Conservation (phyloP, 192 early-diverging fungal genomes). For the Coemansia sp. region DNA sequence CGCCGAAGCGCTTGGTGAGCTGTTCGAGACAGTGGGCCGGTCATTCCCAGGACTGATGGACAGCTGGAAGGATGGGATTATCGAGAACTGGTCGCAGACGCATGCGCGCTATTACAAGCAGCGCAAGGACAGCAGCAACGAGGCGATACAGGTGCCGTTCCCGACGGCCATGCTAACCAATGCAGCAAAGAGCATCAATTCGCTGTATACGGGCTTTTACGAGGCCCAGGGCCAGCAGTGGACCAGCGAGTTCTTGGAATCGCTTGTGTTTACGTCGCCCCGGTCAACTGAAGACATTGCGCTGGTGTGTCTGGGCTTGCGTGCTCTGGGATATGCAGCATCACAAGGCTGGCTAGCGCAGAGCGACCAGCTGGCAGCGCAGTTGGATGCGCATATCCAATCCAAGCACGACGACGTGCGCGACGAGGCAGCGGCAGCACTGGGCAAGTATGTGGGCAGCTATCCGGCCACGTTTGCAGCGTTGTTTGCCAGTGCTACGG, state of each 20-base stretch:
- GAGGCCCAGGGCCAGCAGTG: slow-evolving; percentile 15
- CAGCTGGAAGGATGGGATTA: slow-evolving; percentile 16
- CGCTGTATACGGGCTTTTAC: slow-evolving; percentile 29
- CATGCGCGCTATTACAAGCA: slow-evolving; percentile 17
- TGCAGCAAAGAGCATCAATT: slow-evolving; percentile 33
- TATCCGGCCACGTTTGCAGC: slow-evolving; percentile 18
- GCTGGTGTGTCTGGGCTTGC: slow-evolving; percentile 29
- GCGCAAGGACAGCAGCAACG: slow-evolving; percentile 15
- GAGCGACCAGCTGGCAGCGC: slow-evolving; percentile 8
- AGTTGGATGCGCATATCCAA: slow-evolving; percentile 17
- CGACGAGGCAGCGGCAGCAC: slow-evolving; percentile 36
- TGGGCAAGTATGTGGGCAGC: slow-evolving; percentile 33
- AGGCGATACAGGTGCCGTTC: slow-evolving; percentile 31
- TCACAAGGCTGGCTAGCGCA: slow-evolving; percentile 9
- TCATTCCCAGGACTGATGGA: slow-evolving; percentile 17
- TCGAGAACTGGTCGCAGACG: slow-evolving; percentile 17
- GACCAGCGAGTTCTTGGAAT: slow-evolving; percentile 25
- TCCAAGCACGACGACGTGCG: slow-evolving; percentile 35
- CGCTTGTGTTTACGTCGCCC: slow-evolving; percentile 6
- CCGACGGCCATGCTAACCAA: slow-evolving; percentile 21
- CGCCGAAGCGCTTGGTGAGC: slow-evolving; percentile 15
- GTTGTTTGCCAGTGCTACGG: slow-evolving; percentile 31
- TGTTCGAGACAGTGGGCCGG: slow-evolving; percentile 23
- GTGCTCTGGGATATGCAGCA: slow-evolving; percentile 37
- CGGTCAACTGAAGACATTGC: slow-evolving; percentile 16